Percentiles rank a stretch among this genome's conserved stretches.
Conservation (phyloP, 805 yeast genomes). For the Pichia deserticola region DNA sequence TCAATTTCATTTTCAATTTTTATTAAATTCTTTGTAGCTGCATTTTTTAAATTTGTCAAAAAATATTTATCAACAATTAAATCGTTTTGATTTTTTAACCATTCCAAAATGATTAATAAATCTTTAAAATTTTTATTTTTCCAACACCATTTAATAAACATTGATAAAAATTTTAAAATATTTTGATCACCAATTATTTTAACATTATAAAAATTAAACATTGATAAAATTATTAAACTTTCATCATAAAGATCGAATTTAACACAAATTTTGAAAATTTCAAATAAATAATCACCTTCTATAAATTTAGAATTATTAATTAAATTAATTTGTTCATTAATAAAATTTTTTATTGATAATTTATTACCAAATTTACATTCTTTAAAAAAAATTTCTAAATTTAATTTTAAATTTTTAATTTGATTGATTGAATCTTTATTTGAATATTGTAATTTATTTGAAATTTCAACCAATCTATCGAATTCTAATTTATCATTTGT, state of each 20-base stretch:
- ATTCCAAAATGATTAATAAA: slow-evolving; percentile 8
- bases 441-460: background rate
- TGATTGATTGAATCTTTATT: background rate
- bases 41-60: slow-evolving; percentile 5
- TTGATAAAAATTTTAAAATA: slow-evolving; percentile 9
- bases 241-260: slow-evolving; percentile 7
- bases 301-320: background rate
- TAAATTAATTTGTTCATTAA: slow-evolving; percentile 2
- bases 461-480: slow-evolving; percentile 11
- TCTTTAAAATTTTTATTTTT: slow-evolving; percentile 5
- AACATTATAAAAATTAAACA: slow-evolving; percentile 1
- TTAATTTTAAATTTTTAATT: slow-evolving; percentile 10
- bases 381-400: slow-evolving; percentile 18
- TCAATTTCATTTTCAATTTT: slow-evolving; percentile 4
- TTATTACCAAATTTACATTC: slow-evolving; percentile 11
- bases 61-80: slow-evolving; percentile 7
- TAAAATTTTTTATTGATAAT: slow-evolving; percentile 7
- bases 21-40: slow-evolving; percentile 3
- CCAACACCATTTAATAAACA: slow-evolving; percentile 12
- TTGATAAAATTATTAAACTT: background rate
- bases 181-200: slow-evolving; percentile 8
- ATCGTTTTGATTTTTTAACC: slow-evolving; percentile 10
- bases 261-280: slow-evolving; percentile 9
- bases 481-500: slow-evolving; percentile 12
- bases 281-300: slow-evolving; percentile 8